phyloP scores from a whole-genome alignment of 148 eudicot genomes.

The Spergularia marina region DNA sequence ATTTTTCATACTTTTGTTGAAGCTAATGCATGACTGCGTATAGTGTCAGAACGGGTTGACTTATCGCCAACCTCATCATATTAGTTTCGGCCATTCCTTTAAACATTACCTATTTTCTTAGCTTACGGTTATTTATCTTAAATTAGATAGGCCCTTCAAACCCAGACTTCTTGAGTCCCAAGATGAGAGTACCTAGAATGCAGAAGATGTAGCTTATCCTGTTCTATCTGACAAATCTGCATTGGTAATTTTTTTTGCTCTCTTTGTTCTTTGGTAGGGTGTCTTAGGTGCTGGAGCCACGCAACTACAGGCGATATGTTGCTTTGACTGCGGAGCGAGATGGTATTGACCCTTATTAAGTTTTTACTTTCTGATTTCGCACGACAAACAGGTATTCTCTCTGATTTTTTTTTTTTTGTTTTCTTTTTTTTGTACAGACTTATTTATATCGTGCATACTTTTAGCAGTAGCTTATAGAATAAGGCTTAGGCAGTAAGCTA shows the following conservation, averaged over 20 bases:
- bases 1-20: conserved; percentile 31
- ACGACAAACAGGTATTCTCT: too few relatives aligned
- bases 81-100: conserved; percentile 71
- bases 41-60: conserved; percentile 95
- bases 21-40: conserved; percentile 97
- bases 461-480: too few relatives aligned
- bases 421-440: too few relatives aligned
- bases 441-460: too few relatives aligned
- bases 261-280: background rate
- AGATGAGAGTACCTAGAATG: conserved; percentile 77
- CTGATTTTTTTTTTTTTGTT: too few relatives aligned
- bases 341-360: conserved; percentile 40
- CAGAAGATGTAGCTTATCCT: conserved; percentile 91
- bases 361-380: background rate
- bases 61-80: conserved; percentile 82
- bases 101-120: conserved; percentile 9
- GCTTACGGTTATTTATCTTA: conserved; percentile 23
- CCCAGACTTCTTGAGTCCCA: conserved; percentile 62
- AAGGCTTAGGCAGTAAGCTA: too few relatives aligned
- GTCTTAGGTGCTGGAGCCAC: conserved; percentile 62
- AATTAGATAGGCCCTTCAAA: conserved; percentile 98
- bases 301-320: conserved; percentile 66
- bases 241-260: conserved; percentile 47
- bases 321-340: conserved; percentile 87
- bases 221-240: conserved; percentile 94